Conservation (phyloP, 2,329 filamentous ascomycete species). For the Fusarium cicatricum region DNA sequence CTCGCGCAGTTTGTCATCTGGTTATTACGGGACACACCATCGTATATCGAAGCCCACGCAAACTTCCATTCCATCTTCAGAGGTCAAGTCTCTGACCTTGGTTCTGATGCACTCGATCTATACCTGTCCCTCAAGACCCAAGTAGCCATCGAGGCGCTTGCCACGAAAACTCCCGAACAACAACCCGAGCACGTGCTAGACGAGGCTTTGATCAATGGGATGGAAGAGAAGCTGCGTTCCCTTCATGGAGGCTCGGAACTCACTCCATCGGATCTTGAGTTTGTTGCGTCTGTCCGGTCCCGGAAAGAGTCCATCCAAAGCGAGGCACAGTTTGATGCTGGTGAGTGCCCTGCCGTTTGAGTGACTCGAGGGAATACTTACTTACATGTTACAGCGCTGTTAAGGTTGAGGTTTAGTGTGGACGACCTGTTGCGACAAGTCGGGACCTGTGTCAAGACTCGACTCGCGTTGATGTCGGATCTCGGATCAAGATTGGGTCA, state of each 20-base stretch:
- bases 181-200: conserved; percentile 61
- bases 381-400: conserved; percentile 31
- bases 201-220: conserved; percentile 63
- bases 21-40: conserved; percentile 49
- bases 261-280: conserved; percentile 47
- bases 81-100: conserved; percentile 55
- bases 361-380: not conserved
- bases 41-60: conserved; percentile 54
- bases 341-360: conserved; percentile 36
- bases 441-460: conserved; percentile 45
- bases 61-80: conserved; percentile 56
- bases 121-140: conserved; percentile 59
- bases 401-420: conserved; percentile 52
- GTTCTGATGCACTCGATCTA: conserved; percentile 52
- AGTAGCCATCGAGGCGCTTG: conserved; percentile 62
- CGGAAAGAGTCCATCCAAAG: conserved; percentile 46
- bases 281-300: conserved; percentile 45
- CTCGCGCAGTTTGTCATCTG: conserved; percentile 56
- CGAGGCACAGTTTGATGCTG: conserved; percentile 40
- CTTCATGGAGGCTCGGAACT: conserved; percentile 45
- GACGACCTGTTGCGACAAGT: conserved; percentile 50
- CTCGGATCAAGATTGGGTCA: conserved; percentile 49
- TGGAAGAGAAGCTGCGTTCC: conserved; percentile 58
- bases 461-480: conserved; percentile 46
- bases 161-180: conserved; percentile 58